Evolutionary conservation across 2,329 filamentous ascomycete species (phyloP).

Genomic region (Albophoma yamanashiensis): DNA sequence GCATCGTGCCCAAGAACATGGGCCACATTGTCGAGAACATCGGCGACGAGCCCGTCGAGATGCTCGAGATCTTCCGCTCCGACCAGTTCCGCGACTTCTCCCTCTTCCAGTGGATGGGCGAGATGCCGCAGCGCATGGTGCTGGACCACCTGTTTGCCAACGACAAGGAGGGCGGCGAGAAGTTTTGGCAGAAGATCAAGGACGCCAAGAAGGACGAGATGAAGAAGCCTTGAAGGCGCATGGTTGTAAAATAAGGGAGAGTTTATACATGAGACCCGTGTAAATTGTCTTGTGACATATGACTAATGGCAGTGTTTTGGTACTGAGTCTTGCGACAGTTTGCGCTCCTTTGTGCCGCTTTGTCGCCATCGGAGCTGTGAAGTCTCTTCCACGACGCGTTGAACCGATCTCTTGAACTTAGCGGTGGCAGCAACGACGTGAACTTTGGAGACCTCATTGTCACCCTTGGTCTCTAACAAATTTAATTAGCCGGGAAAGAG

Average conservation of each 20-base stretch:
- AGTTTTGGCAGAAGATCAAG: constrained; percentile 52
- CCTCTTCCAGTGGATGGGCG: constrained; percentile 65
- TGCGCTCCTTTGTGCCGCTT: no score
- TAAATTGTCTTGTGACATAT: no score
- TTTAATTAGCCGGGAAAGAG: no score
- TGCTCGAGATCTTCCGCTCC: constrained; percentile 65
- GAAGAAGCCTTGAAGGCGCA: neutral
- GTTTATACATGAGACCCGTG: neutral
- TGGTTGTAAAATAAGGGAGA: neutral
- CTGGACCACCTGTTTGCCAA: constrained; percentile 55
- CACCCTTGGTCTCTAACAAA: no score
- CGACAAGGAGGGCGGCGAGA: constrained; percentile 48
- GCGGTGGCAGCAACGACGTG: no score
- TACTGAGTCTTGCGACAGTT: no score
- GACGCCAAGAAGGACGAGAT: constrained; percentile 49
- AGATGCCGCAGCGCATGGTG: constrained; percentile 57
- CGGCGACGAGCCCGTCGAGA: constrained; percentile 63
- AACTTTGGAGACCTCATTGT: no score
- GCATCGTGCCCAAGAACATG: constrained; percentile 67
- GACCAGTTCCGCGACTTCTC: constrained; percentile 65
- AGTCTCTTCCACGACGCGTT: no score
- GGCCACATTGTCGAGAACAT: constrained; percentile 78
- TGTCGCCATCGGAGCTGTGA: no score
- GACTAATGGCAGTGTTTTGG: no score
- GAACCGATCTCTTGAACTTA: no score